Base-by-base conservation (phyloP, 192 early-diverging fungal genomes). In the Coemansia sp. region DNA sequence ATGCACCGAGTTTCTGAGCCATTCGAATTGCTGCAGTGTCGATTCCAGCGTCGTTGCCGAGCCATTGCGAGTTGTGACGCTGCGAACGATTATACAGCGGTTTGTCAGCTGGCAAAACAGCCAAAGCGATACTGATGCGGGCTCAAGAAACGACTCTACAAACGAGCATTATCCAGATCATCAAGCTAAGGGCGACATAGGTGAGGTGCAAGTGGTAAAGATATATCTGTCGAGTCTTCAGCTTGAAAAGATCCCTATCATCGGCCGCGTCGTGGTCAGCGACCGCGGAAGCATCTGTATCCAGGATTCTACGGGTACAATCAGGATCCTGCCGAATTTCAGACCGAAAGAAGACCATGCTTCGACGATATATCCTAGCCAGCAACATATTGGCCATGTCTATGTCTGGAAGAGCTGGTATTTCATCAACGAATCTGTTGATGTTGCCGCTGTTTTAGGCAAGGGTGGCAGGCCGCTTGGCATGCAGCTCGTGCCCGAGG, bases 251-350 rank as follows among this genome's bases (percentile, higher is more conserved):
- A 55, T 61, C 20, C 65, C 75, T 10, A 41, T 78, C 20, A 55
- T 78, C 2, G 70, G 75, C 22, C 57, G 66, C 3, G 58, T 78
- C 20, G 54, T 50, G 6, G 47, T 72, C 4, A 53, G 53, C 20
- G 50, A 61, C 10, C 75, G 75, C 11, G 75, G 75, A 10, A 41
- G 40, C 29, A n/a, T 78, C 17, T 78, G 57, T n/a, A 58, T 78
- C 9, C 62, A 55, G 15, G 75, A 78, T 42, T 34, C 42, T n/a
- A 72, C 75, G 10, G 75, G 61, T 7, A 48, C 17, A 0, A 54
- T 54, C 14, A 54, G 33, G 17, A 54, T 54, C 3, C 52, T 31
- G 30, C 52, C 52, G 23, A 11, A 33, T 19, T 54, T 54, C 19
- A 19, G 30, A 54, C 17, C 27, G 0, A 25, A 15, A 2, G n/a